Evolutionary conservation across 495 filamentous ascomycete genomes (phyloP).

Genomic region (Articulospora tetracladia): DNA sequence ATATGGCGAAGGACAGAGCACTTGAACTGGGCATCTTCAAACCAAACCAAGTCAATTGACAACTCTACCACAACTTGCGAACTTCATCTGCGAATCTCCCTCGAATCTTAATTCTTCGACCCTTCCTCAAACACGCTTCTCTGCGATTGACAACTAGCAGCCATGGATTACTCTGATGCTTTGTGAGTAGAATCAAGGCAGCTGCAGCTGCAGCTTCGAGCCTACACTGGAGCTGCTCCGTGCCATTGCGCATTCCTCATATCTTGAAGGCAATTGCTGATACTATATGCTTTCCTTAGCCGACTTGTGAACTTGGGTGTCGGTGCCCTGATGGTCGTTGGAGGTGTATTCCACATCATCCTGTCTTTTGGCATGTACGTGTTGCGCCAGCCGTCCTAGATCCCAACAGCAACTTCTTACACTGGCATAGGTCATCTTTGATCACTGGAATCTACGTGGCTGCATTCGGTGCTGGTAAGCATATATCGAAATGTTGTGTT

Average conservation of each 20-base stretch:
- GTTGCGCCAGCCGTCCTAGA: slow-evolving; percentile 33
- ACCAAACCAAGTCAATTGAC: neutral
- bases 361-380: slow-evolving; percentile 36
- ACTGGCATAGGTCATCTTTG: slow-evolving; percentile 50
- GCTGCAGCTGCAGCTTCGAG: neutral
- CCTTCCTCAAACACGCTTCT: neutral
- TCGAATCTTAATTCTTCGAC: neutral
- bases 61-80: neutral
- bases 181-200: slow-evolving; percentile 32
- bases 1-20: neutral
- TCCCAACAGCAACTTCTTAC: neutral
- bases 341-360: slow-evolving; percentile 89
- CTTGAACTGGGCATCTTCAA: neutral
- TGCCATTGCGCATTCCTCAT: slow-evolving; percentile 5
- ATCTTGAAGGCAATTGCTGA: slow-evolving; percentile 23
- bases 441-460: slow-evolving; percentile 84
- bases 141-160: neutral
- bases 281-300: slow-evolving; percentile 40
- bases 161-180: slow-evolving; percentile 43
- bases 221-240: neutral
- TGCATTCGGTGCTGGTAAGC: slow-evolving; percentile 82
- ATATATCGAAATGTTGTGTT: slow-evolving; percentile 3
- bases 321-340: slow-evolving; percentile 82
- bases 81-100: neutral
- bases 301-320: slow-evolving; percentile 92